A percentile compares a stretch with the other conserved stretches of the same genome.
Conservation (phyloP, 345 rosid genomes). For the Xanthoceras sorbifolium region DNA sequence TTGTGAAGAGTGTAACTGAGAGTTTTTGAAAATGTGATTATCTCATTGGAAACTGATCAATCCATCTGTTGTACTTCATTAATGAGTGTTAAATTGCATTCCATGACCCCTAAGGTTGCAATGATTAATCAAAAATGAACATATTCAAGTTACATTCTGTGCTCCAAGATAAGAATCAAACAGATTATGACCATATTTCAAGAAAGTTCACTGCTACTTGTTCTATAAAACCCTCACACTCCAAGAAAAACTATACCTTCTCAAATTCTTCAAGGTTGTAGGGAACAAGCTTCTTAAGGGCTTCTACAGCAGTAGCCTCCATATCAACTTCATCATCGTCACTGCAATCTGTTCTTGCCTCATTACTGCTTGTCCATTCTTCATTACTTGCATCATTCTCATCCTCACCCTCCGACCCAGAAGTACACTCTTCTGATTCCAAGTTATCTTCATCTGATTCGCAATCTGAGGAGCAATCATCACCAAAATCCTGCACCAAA, state of each 20-base stretch:
- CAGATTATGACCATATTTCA: background rate
- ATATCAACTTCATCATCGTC: slow-evolving; percentile 67
- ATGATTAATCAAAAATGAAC: background rate
- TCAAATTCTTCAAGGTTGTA: slow-evolving; percentile 69
- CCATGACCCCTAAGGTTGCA: background rate
- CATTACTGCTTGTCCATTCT: slow-evolving; percentile 67
- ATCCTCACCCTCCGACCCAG: slow-evolving; percentile 90
- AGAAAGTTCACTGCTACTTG: background rate
- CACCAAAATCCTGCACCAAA: slow-evolving; percentile 69
- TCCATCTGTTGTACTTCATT: background rate
- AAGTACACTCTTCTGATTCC: slow-evolving; percentile 67
- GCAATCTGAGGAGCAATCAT: slow-evolving; percentile 63
- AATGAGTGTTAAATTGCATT: background rate
- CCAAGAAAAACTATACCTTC: slow-evolving; percentile 49
- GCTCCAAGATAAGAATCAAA: background rate
- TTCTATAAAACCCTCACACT: background rate
- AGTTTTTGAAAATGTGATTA: too few species aligned
- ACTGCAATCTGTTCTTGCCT: slow-evolving; percentile 69
- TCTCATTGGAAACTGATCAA: too few species aligned
- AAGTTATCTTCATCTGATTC: slow-evolving; percentile 68
- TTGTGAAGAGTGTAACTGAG: too few species aligned
- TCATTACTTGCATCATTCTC: slow-evolving; percentile 69
- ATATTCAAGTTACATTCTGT: background rate
- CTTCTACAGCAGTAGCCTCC: slow-evolving; percentile 75
- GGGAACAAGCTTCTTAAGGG: slow-evolving; percentile 77